phyloP scores from a whole-genome alignment of 1,139 yeast genomes.

The Taphrina flavorubra region DNA sequence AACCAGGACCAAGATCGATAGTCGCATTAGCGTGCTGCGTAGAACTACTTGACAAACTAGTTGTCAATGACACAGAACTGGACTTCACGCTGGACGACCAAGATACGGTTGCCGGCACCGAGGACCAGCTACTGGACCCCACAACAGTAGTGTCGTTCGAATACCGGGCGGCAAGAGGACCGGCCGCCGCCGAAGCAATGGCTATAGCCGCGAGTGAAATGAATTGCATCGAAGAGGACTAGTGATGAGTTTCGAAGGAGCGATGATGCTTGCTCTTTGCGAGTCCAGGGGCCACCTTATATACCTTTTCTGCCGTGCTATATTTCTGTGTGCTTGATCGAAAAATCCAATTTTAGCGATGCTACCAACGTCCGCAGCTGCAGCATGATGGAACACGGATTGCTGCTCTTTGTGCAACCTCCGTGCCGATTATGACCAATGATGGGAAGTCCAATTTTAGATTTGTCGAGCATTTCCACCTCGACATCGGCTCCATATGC shows the following conservation, averaged over 20 bases:
- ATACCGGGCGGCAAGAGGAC: conserved; percentile 2
- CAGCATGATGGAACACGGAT: background rate
- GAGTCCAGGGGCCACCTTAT: background rate
- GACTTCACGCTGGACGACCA: background rate
- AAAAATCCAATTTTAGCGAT: background rate
- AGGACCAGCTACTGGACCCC: background rate
- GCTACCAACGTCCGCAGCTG: background rate
- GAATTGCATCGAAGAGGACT: conserved; percentile 13
- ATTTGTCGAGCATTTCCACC: background rate
- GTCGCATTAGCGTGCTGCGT: no score
- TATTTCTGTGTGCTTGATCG: background rate
- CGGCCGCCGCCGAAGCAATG: conserved; percentile 12
- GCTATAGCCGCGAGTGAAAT: background rate
- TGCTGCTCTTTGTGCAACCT: background rate
- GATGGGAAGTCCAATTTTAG: conserved; percentile 1
- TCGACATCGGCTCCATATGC: conserved; percentile 2
- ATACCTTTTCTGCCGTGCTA: background rate
- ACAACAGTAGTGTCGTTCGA: background rate
- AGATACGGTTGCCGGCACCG: background rate
- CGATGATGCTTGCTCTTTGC: background rate
- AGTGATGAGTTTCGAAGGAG: background rate
- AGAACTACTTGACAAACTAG: no score
- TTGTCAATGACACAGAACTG: background rate
- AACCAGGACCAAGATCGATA: no score
- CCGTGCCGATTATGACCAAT: background rate